Evolutionary conservation across 2,329 filamentous ascomycete species (phyloP), one percentile per base, ranked within the genome.

Genomic region (Aspergillus pseudotamarii): DNA sequence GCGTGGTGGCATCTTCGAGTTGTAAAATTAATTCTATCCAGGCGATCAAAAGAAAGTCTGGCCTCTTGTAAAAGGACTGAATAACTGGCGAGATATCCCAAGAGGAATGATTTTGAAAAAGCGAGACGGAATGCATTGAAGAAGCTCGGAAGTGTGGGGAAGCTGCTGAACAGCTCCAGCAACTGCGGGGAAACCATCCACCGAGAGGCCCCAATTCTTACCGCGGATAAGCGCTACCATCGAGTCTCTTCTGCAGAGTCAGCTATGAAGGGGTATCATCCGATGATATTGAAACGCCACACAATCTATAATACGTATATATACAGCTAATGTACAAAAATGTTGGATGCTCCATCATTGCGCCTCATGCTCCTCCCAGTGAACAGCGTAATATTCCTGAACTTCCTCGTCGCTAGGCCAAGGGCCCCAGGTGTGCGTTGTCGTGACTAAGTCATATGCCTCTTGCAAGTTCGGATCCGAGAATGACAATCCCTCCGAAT

Each of bases 351-450:
- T 64, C 61, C 56, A 65, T 69, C 64, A 64, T 67, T 53, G 23
- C 19, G 28, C 58, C 36, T 51, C 46, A 38, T 59, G 48, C 38
- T 57, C 48, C 32, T 57, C 36, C 60, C 60, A 58, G 28, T 62
- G 56, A 26, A 54, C 48, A 67, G 34, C 60, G 56, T 43, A 71
- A 68, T 82, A 82, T 28, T 74, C 69, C 59, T 69, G 62, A 53
- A 81, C 73, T 61, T 82, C 80, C 30, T 74, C 72, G 62, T 80
- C 75, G 56, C 71, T 76, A 14, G 80, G 79, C 80, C 80, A 82
- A 21, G 74, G 69, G 21, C 72, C 75, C 79, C 76, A 80, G 21
- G 69, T 60, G 21, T 68, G 66, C 21, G 76, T 75, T 55, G 67
- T 63, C 45, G 73, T 72, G 65, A 82, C 68, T 48, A 80, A 74